phyloP scores from a whole-genome alignment of 768 basidiomycete species.

The Baorangia bicolor region DNA sequence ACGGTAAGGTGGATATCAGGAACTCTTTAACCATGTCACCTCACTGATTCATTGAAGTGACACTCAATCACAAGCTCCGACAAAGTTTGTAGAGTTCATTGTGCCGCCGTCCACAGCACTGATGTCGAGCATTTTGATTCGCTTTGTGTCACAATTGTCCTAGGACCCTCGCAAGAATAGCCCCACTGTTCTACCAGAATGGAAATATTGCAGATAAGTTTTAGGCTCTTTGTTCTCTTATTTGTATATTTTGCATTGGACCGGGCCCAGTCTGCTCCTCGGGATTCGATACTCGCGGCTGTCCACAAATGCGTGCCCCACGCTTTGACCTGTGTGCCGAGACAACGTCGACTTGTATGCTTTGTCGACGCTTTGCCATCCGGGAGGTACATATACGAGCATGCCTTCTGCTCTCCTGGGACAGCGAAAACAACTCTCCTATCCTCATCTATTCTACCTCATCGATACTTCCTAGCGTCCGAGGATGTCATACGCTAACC shows the following conservation, averaged over 20 bases:
- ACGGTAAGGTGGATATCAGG: too few relatives aligned
- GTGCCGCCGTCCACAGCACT: too few relatives aligned
- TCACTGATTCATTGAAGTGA: too few relatives aligned
- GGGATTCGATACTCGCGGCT: background rate
- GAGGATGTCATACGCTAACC: background rate
- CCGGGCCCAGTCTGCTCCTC: background rate
- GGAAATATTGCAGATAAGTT: background rate
- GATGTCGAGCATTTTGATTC: too few relatives aligned
- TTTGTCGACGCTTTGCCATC: background rate
- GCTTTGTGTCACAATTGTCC: too few relatives aligned
- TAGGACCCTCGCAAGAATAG: background rate
- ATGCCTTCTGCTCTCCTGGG: background rate
- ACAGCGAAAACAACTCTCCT: too few relatives aligned
- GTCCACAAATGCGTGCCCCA: background rate
- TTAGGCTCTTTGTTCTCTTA: background rate
- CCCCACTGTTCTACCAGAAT: background rate
- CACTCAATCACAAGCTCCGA: too few relatives aligned
- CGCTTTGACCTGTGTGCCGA: background rate
- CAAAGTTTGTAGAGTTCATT: too few relatives aligned
- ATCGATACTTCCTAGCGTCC: background rate
- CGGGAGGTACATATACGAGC: background rate
- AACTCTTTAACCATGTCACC: too few relatives aligned
- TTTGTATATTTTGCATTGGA: background rate
- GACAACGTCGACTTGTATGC: background rate
- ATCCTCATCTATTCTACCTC: too few relatives aligned